phyloP scores from a whole-genome alignment of 192 early-diverging fungal genomes.

The Coemansia sp. region DNA sequence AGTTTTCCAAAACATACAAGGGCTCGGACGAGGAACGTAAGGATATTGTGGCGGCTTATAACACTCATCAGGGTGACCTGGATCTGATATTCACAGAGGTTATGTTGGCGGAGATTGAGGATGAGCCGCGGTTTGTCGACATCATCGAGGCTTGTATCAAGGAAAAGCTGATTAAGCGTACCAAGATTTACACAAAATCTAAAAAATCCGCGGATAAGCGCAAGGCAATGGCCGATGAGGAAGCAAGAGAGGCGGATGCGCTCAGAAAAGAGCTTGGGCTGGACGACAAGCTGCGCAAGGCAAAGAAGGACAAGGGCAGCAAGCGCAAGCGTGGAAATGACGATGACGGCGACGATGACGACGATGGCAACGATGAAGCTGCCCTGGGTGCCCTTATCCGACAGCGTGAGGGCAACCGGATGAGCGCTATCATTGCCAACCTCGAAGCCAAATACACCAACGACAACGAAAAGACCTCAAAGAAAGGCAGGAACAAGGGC shows the following conservation, averaged over 20 bases:
- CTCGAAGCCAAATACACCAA: constrained; percentile 59
- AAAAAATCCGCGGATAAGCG: constrained; percentile 58
- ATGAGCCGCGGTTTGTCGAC: constrained; percentile 63
- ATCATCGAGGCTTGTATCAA: constrained; percentile 71
- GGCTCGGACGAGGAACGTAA: constrained; percentile 72
- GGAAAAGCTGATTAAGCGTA: constrained; percentile 55
- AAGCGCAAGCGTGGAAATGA: constrained; percentile 18
- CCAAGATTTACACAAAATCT: constrained; percentile 59
- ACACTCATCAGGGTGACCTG: constrained; percentile 68
- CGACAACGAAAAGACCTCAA: constrained; percentile 12
- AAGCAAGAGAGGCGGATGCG: constrained; percentile 65
- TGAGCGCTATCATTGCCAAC: constrained; percentile 59
- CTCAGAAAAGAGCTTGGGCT: constrained; percentile 62
- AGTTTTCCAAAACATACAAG: constrained; percentile 72
- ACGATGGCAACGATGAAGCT: constrained; percentile 22
- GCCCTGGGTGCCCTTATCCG: constrained; percentile 63
- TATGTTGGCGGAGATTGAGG: constrained; percentile 61
- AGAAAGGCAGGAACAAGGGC: constrained; percentile 21
- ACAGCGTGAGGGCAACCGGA: constrained; percentile 52
- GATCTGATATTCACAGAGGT: constrained; percentile 67
- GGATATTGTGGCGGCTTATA: constrained; percentile 72
- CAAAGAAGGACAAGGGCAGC: constrained; percentile 42
- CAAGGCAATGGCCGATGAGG: constrained; percentile 57
- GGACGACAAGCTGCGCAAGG: constrained; percentile 59
- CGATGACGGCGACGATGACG: neutral